Evolutionary conservation across 306 rosid species (phyloP).

Genomic region (Trifolium fragiferum): DNA sequence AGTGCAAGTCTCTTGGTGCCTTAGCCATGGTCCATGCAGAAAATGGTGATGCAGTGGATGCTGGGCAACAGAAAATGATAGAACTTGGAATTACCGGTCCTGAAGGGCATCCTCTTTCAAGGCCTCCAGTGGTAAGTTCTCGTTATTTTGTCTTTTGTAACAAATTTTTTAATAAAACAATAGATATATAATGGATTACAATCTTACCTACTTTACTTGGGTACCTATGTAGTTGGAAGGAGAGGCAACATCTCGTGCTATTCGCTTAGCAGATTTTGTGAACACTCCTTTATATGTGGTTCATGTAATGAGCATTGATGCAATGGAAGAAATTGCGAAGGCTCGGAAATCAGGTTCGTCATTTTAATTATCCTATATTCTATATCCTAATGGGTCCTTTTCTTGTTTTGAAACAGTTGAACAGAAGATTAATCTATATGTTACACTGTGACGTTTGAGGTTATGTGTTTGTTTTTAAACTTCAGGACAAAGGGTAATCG

Average conservation of each 20-base stretch:
- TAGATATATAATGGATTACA: too few species aligned
- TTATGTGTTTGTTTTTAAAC: slow-evolving; percentile 12
- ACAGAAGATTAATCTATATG: not conserved
- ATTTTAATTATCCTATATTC: too few species aligned
- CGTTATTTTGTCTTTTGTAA: too few species aligned
- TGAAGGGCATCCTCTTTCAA: slow-evolving; percentile 62
- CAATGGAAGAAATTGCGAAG: slow-evolving; percentile 91
- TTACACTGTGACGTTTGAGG: not conserved
- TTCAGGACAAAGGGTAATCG: slow-evolving; percentile 84
- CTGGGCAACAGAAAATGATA: slow-evolving; percentile 87
- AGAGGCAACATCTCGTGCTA: slow-evolving; percentile 94
- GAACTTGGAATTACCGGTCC: slow-evolving; percentile 97
- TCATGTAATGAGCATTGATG: slow-evolving; percentile 98
- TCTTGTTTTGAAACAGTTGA: not conserved
- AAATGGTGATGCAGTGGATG: slow-evolving; percentile 89
- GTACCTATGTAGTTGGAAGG: slow-evolving; percentile 75
- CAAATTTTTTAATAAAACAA: too few species aligned
- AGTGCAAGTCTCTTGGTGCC: slow-evolving; percentile 94
- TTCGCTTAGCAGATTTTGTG: slow-evolving; percentile 77
- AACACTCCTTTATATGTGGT: slow-evolving; percentile 92
- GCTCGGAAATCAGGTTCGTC: slow-evolving; percentile 81
- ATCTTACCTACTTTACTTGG: not conserved
- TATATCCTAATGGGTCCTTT: too few species aligned
- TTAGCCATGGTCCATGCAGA: slow-evolving; percentile 99
- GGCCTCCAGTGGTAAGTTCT: not conserved